A percentile compares a stretch with the other conserved stretches of the same genome.
These are phyloP conservation scores for Penicillium sp. DNA, from an alignment of 2,329 filamentous ascomycete species.

Conservation along the genomic window DNA sequence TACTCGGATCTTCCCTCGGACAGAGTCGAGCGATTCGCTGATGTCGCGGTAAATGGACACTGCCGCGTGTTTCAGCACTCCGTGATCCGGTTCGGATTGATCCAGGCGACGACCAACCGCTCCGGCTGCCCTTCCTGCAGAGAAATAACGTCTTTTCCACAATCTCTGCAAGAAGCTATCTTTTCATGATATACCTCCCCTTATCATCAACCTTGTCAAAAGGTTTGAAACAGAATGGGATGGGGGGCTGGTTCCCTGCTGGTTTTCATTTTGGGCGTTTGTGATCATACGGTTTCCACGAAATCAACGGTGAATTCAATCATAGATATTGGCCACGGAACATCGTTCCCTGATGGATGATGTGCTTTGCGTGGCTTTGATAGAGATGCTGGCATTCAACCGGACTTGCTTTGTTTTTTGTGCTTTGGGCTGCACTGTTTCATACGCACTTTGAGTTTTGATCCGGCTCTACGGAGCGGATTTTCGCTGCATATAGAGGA, in stretches of 20 bases:
- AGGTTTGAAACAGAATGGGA: not conserved
- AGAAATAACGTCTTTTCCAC: not conserved
- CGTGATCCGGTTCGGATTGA: slow-evolving; percentile 9
- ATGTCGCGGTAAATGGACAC: slow-evolving; percentile 33
- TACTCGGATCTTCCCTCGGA: slow-evolving; percentile 39
- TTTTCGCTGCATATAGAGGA: slow-evolving; percentile 24
- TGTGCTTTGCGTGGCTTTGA: slow-evolving; percentile 13
- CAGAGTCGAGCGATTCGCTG: slow-evolving; percentile 40
- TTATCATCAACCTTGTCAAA: not conserved
- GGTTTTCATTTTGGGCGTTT: slow-evolving; percentile 26
- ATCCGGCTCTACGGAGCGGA: slow-evolving; percentile 20
- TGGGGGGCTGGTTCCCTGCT: slow-evolving; percentile 10
- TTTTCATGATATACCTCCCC: slow-evolving; percentile 16
- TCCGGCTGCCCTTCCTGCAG: not conserved
- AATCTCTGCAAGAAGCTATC: not conserved
- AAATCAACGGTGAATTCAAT: slow-evolving; percentile 4
- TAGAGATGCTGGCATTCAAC: slow-evolving; percentile 20
- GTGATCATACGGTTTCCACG: slow-evolving; percentile 19
- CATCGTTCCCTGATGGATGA: no score
- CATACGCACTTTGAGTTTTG: slow-evolving; percentile 20
- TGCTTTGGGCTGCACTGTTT: slow-evolving; percentile 15
- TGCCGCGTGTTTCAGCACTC: slow-evolving; percentile 10
- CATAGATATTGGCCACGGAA: slow-evolving; percentile 17
- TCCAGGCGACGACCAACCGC: slow-evolving; percentile 13
- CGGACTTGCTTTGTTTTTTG: slow-evolving; percentile 9